Evolutionary conservation across 2,329 filamentous ascomycete species (phyloP).

Genomic region (Epichloe uncinata): DNA sequence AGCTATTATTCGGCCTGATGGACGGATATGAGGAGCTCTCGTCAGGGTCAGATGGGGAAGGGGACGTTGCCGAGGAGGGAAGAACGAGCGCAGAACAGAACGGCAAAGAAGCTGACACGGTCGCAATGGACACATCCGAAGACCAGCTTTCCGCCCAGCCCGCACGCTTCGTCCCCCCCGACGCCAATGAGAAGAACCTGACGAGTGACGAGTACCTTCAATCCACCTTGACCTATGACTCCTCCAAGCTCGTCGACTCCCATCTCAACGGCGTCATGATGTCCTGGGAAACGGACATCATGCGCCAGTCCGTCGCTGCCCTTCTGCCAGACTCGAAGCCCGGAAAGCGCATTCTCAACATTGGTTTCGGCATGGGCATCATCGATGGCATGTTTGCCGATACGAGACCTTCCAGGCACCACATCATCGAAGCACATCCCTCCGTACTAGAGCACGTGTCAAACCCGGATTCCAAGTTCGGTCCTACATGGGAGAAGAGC

Average conservation of each 20-base stretch:
- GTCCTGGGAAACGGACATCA: constrained; percentile 81
- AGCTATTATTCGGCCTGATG: constrained; percentile 70
- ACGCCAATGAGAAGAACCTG: constrained; percentile 31
- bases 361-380: constrained; percentile 87
- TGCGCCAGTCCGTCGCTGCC: constrained; percentile 60
- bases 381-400: constrained; percentile 64
- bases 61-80: constrained; percentile 27
- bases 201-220: constrained; percentile 56
- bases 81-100: constrained; percentile 11
- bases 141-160: constrained; percentile 10
- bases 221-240: constrained; percentile 50
- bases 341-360: constrained; percentile 64
- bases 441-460: constrained; percentile 56
- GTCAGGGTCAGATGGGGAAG: constrained; percentile 39
- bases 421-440: constrained; percentile 78
- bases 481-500: constrained; percentile 38
- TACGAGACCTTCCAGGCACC: constrained; percentile 54
- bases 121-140: constrained; percentile 13
- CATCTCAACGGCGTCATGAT: constrained; percentile 84
- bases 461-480: constrained; percentile 36
- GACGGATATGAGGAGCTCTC: constrained; percentile 67
- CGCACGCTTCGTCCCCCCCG: constrained; percentile 19
- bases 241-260: constrained; percentile 57
- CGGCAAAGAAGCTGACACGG: constrained; percentile 17
- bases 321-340: constrained; percentile 33